These are phyloP conservation scores for Sergeia podlipaevii DNA, from an alignment of 208 protist genomes.

Conservation along the genomic window DNA sequence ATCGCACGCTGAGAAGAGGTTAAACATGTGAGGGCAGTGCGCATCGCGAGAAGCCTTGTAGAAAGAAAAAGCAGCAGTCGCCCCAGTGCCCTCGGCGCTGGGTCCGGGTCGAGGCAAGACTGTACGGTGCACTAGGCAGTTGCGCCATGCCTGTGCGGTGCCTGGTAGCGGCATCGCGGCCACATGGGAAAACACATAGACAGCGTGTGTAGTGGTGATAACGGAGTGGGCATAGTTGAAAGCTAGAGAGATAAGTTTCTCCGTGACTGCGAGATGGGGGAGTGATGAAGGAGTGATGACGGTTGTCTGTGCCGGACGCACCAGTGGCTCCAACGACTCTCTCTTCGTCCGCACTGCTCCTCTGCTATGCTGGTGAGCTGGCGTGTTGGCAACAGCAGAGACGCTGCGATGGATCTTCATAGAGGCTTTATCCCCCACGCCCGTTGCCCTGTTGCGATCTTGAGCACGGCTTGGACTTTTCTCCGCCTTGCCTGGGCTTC, in stretches of 20 bases:
- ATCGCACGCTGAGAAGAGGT: no score
- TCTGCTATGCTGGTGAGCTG: no score
- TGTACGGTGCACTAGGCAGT: slow-evolving; percentile 12
- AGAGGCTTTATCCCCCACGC: no score
- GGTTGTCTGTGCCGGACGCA: background rate
- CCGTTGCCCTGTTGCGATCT: no score
- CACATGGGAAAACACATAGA: slow-evolving; percentile 35
- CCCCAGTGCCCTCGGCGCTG: background rate
- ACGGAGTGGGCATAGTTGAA: slow-evolving; percentile 34
- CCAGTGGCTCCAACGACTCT: background rate
- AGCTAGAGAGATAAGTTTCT: slow-evolving; percentile 16
- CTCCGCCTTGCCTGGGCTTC: no score
- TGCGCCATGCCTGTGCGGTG: slow-evolving; percentile 13
- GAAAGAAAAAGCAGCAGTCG: no score
- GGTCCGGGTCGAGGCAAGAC: background rate
- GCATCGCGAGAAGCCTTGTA: background rate
- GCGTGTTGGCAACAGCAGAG: no score
- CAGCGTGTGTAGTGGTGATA: slow-evolving; percentile 23
- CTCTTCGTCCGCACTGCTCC: background rate
- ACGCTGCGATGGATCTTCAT: no score
- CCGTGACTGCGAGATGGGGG: background rate
- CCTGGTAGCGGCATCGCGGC: slow-evolving; percentile 26
- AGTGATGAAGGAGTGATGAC: no score
- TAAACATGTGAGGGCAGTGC: background rate
- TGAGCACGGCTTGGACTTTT: no score